Base-by-base conservation (phyloP, 345 rosid species). In the Eucalyptus marginata region DNA sequence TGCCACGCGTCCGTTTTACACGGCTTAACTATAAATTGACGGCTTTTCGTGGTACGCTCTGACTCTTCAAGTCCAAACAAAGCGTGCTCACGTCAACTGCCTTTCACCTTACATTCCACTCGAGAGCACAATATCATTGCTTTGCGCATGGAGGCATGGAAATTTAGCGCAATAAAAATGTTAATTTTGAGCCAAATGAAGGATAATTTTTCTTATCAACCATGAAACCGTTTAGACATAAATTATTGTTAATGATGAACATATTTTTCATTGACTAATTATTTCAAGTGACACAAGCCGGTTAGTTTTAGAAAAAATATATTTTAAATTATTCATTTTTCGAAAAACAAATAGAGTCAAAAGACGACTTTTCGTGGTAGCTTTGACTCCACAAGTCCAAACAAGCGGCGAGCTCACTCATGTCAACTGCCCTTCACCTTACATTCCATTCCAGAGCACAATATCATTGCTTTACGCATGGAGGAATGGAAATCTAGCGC, bases 101-200 rank as follows among this genome's bases (percentile, higher is more conserved):
- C 29, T 25, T 24, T 24, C 13, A 24, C 29, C 29, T 10, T 24
- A 56, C 62, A 22, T 10, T 25, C 66, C 66, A 25, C 25, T 25
- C 13, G 3, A 2, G 3, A 25, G 64, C n/a, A 58, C n/a, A 10
- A 27, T 11, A 25, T 10, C n/a, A 10, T 58, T 2, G n/a, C n/a
- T 5, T 25, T 58, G 1, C 14, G 15, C 14, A 25, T 27, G 15
- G 66, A 59, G 15, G 2, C 1, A 0, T 27, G 31, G 66, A 59
- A 59, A 59, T 0, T 0, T 27, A 2, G 31, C 6, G 2, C n/a
- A 25, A 5, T 27, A 25, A 59, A 11, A 11, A 12, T 15, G 2
- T 27, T 27, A 5, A 59, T 59, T 59, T 59, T 11, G n/a, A 2
- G 2, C 6, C 4, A 0, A 62, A 62, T 13, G 33, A 13, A 62